These are phyloP conservation scores for Sclerospora graminicola DNA, from an alignment of 352 stramenopile species.

Conservation along the genomic window DNA sequence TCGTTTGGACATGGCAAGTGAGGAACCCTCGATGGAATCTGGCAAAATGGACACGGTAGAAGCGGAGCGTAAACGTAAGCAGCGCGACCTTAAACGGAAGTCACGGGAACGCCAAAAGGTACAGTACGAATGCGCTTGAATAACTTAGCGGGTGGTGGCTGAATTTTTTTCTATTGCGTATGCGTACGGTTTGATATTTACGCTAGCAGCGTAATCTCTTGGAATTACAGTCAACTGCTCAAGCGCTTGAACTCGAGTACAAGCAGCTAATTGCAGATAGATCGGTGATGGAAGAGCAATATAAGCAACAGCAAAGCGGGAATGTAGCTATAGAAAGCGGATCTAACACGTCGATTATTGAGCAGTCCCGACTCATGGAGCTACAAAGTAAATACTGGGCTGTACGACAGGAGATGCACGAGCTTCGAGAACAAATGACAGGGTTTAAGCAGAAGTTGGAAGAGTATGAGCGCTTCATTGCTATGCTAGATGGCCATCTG, in stretches of 20 bases:
- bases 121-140: neutral
- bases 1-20: slow-evolving; percentile 24
- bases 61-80: slow-evolving; percentile 29
- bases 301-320: slow-evolving; percentile 7
- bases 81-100: slow-evolving; percentile 36
- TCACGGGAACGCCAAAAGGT: slow-evolving; percentile 38
- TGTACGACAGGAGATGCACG: slow-evolving; percentile 30
- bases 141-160: neutral
- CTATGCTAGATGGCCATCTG: slow-evolving; percentile 33
- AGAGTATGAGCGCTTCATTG: slow-evolving; percentile 39
- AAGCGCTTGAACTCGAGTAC: slow-evolving; percentile 30
- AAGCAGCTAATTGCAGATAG: slow-evolving; percentile 25
- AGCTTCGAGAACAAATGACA: slow-evolving; percentile 30
- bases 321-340: slow-evolving; percentile 9
- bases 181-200: neutral
- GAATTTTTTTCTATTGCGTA: neutral
- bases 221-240: slow-evolving; percentile 27
- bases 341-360: slow-evolving; percentile 10
- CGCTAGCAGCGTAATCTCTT: slow-evolving; percentile 17
- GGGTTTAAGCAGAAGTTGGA: slow-evolving; percentile 35
- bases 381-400: slow-evolving; percentile 33
- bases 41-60: slow-evolving; percentile 15
- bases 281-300: slow-evolving; percentile 15
- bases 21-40: slow-evolving; percentile 10
- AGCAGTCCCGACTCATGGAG: slow-evolving; percentile 20